These are phyloP conservation scores for Ilex asprella DNA, from an alignment of 257 asterid species.

Conservation along the genomic window DNA sequence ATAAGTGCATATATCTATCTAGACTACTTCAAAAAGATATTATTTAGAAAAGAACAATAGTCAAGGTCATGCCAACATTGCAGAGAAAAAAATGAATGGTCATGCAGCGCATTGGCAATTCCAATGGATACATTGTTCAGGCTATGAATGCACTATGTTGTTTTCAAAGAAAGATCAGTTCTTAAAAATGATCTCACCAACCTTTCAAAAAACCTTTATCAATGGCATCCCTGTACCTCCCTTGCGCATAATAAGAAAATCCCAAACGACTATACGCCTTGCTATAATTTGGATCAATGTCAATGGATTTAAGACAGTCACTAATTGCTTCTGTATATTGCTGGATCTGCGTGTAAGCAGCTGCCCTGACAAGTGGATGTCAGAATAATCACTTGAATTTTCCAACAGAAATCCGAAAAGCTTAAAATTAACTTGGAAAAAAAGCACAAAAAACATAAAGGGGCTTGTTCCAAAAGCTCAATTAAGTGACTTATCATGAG, in stretches of 20 bases:
- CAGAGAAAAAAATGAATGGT: background rate
- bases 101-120: background rate
- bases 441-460: background rate
- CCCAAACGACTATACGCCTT: slow-evolving; percentile 90
- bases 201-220: slow-evolving; percentile 72
- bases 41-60: too few relatives aligned
- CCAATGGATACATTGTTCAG: background rate
- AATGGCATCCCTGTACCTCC: slow-evolving; percentile 75
- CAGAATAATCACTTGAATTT: background rate
- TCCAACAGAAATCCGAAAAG: background rate
- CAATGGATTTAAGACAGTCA: slow-evolving; percentile 68
- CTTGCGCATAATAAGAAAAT: slow-evolving; percentile 81
- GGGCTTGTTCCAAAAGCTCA: too few relatives aligned
- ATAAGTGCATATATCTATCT: too few relatives aligned
- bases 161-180: slow-evolving; percentile 7
- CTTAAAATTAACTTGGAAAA: background rate
- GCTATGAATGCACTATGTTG: background rate
- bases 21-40: too few relatives aligned
- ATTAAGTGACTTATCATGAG: too few relatives aligned
- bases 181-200: slow-evolving; percentile 15
- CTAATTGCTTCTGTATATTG: slow-evolving; percentile 48
- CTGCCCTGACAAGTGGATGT: slow-evolving; percentile 55
- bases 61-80: too few relatives aligned
- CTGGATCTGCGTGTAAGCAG: slow-evolving; percentile 70
- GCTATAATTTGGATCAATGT: slow-evolving; percentile 69